These are phyloP conservation scores for Closterium sp. DNA, from an alignment of 139 green algal species.

Conservation along the genomic window DNA sequence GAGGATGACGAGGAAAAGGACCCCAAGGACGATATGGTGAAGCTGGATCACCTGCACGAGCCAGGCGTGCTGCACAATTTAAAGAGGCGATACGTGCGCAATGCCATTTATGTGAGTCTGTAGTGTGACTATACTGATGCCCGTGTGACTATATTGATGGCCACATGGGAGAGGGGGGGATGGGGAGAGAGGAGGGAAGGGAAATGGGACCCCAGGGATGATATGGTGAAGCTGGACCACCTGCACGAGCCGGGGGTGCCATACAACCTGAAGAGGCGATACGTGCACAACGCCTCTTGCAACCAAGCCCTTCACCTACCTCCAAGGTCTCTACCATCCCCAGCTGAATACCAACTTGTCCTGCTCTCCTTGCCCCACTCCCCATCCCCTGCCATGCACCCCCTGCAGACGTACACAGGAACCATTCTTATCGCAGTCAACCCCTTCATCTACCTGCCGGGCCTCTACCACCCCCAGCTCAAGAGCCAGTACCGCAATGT, in stretches of 20 bases:
- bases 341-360: slow-evolving; percentile 66
- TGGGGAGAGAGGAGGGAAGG: neutral
- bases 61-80: slow-evolving; percentile 87
- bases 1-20: slow-evolving; percentile 14
- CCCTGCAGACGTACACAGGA: slow-evolving; percentile 69
- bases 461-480: slow-evolving; percentile 60
- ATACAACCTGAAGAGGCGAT: slow-evolving; percentile 73
- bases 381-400: too few relatives aligned
- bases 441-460: slow-evolving; percentile 68
- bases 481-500: slow-evolving; percentile 2
- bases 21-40: slow-evolving; percentile 85
- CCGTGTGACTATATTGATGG: too few relatives aligned
- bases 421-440: slow-evolving; percentile 83
- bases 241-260: slow-evolving; percentile 96
- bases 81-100: slow-evolving; percentile 64
- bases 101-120: slow-evolving; percentile 72
- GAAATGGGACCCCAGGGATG: slow-evolving; percentile 32
- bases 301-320: slow-evolving; percentile 73
- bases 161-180: neutral
- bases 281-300: slow-evolving; percentile 67
- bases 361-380: too few relatives aligned
- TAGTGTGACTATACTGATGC: too few relatives aligned
- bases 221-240: slow-evolving; percentile 97
- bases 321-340: slow-evolving; percentile 71
- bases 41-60: slow-evolving; percentile 95